A percentile compares a stretch with the other conserved stretches of the same genome.
These are phyloP conservation scores for Raphanus sativus DNA, from an alignment of 345 rosid species.

Conservation along the genomic window DNA sequence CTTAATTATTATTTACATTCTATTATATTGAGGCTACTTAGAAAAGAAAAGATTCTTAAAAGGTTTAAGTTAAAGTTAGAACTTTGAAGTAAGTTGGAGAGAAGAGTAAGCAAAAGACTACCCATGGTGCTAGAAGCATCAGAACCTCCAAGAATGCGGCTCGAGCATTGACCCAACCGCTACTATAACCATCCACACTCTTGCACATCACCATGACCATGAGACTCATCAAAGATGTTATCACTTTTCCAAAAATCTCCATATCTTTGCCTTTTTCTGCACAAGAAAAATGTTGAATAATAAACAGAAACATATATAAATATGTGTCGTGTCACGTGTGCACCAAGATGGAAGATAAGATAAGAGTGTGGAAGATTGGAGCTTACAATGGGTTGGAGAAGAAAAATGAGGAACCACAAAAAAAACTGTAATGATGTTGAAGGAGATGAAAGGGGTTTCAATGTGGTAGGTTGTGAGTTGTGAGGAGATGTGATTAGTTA, in stretches of 20 bases:
- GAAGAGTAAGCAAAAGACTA: constrained; percentile 15
- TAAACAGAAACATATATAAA: background rate
- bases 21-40: background rate
- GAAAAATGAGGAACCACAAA: background rate
- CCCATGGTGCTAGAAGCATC: constrained; percentile 91
- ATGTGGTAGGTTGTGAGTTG: too few relatives aligned
- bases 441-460: background rate
- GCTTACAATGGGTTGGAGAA: constrained; percentile 28
- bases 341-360: background rate
- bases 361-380: constrained; percentile 2
- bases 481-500: too few relatives aligned
- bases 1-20: background rate
- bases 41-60: background rate
- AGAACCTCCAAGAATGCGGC: constrained; percentile 76
- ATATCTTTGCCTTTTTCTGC: constrained; percentile 22
- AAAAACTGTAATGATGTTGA: background rate
- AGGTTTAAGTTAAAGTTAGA: background rate
- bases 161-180: constrained; percentile 68
- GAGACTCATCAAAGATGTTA: constrained; percentile 17
- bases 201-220: constrained; percentile 23
- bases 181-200: constrained; percentile 37
- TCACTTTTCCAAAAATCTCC: constrained; percentile 24
- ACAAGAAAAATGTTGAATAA: background rate
- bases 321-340: background rate
- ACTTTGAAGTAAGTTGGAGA: background rate